phyloP scores from a whole-genome alignment of 75 land plant genomes.

The Sequoiadendron giganteum region DNA sequence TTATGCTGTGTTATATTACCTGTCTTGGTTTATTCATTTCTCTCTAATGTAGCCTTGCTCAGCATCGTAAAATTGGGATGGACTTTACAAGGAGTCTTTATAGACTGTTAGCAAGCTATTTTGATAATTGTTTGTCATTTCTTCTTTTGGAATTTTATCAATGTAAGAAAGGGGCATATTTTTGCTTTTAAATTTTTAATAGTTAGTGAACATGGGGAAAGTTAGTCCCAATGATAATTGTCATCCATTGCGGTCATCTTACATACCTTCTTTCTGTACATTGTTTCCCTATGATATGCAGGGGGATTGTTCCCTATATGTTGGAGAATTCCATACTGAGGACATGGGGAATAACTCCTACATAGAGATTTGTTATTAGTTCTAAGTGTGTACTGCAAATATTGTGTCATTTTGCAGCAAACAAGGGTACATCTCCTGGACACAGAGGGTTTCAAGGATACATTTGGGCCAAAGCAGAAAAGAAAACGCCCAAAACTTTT shows the following conservation, averaged over 20 bases:
- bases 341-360: neutral
- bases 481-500: constrained; percentile 87
- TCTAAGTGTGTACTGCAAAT: neutral
- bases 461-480: constrained; percentile 91
- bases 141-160: neutral
- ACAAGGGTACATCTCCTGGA: constrained; percentile 89
- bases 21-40: neutral
- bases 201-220: neutral
- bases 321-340: neutral
- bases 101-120: neutral
- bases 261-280: neutral
- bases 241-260: neutral
- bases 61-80: neutral
- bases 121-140: neutral
- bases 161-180: neutral
- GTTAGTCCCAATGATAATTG: neutral
- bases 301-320: neutral
- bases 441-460: constrained; percentile 76
- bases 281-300: neutral
- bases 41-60: neutral
- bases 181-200: neutral
- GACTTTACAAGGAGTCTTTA: neutral
- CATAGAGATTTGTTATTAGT: neutral
- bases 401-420: constrained; percentile 54
- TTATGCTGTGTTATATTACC: neutral